Evolutionary conservation across 352 stramenopile genomes (phyloP).

Genomic region (Pythium sukuiense): DNA sequence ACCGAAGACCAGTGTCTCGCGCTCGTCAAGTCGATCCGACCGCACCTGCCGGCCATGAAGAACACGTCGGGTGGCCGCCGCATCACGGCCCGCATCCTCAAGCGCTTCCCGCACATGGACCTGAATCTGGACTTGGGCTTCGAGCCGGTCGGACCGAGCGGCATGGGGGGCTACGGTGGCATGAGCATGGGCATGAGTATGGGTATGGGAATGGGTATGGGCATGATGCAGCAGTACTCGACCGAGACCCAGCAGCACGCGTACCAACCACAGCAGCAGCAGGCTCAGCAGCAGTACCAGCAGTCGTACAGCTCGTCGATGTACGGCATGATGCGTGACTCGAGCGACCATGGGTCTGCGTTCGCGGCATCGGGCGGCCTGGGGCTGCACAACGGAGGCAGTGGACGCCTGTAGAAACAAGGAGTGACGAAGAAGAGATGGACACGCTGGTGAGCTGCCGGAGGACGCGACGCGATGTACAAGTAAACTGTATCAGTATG

Average conservation of each 20-base stretch:
- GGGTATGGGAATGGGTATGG: constrained; percentile 4
- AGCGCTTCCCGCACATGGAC: constrained; percentile 96
- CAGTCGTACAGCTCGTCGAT: constrained; percentile 30
- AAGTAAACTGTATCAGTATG: constrained; percentile 79
- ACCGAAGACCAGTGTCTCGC: constrained; percentile 92
- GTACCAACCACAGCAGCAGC: constrained; percentile 23
- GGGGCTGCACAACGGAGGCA: constrained; percentile 11
- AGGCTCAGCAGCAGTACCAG: constrained; percentile 6
- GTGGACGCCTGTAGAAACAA: constrained; percentile 15
- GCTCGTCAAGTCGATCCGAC: constrained; percentile 95
- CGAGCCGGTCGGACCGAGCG: constrained; percentile 10
- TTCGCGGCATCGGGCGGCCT: constrained; percentile 16
- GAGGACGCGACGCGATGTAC: constrained; percentile 33
- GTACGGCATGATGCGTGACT: constrained; percentile 29
- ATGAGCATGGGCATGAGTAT: constrained; percentile 5
- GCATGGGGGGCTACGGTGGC: constrained; percentile 34
- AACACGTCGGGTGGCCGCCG: constrained; percentile 94
- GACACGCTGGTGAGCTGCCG: background rate
- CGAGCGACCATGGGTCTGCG: constrained; percentile 9
- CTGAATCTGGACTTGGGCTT: constrained; percentile 75
- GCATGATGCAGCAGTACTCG: background rate
- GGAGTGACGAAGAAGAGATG: background rate
- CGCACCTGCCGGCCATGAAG: constrained; percentile 93
- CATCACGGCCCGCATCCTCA: constrained; percentile 96
- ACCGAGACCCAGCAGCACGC: constrained; percentile 6